Evolutionary conservation across 805 yeast genomes (phyloP), one percentile per base, ranked within the genome.

Genomic region (Scheffersomyces ergatensis): DNA sequence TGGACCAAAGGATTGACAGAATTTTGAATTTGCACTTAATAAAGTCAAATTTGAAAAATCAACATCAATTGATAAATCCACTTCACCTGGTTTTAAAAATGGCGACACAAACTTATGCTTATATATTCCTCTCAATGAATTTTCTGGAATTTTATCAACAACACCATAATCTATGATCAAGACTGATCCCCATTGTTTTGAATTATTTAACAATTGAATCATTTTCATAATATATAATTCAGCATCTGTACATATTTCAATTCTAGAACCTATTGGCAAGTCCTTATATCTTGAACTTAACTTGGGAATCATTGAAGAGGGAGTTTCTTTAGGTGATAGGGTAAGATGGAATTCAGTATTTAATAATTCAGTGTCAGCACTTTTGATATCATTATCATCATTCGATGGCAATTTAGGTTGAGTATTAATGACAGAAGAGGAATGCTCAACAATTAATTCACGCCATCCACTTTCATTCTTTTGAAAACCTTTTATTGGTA

Each of bases 61-160:
- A 11, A 88, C 96, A 55, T 88, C 95, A 0, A 84, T 82, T 0
- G 95, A 85, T 23, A 88, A 66, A 63, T 88, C 96, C 3, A 85
- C 90, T 26, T 78, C 76, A 1, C 96, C 96, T 0, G 93, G 93
- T 12, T 71, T 70, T n/a, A 59, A 67, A 44, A 85, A 83, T 1
- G 96, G 95, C 17, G 82, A 77, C 0, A 84, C 90, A 51, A 87
- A 75, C 49, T 77, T 76, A 58, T 88, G 95, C 47, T 78, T 67
- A 49, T 75, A 71, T 45, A 88, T 86, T 0, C 89, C 96, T 25
- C 96, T 69, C 26, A 88, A 67, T 0, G 89, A 72, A 50, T 83
- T 79, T n/a, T 76, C 74, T 2, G 95, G 96, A 12, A 85, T 69
- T 0, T 78, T 76, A 2, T 63, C 60, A 6, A 68, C 63, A 3